Evolutionary conservation across 257 asterid species (phyloP).

Genomic region (Perilla frutescens): DNA sequence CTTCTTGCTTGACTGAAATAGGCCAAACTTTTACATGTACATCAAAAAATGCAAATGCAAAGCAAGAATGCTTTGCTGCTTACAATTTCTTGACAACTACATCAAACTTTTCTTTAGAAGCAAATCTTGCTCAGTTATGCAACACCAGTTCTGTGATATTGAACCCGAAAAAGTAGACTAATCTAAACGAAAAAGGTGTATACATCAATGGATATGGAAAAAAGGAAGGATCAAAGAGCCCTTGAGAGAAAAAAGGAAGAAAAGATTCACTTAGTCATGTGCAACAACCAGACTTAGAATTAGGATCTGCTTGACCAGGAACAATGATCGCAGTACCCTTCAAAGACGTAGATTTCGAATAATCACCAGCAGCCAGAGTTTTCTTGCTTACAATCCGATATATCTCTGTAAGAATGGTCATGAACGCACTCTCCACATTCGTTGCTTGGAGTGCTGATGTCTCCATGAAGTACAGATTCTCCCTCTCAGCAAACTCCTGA

Average conservation of each 20-base stretch:
- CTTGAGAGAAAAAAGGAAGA: not conserved
- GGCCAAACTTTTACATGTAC: conserved; percentile 11
- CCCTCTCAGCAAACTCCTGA: conserved; percentile 87
- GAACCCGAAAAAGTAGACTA: conserved; percentile 15
- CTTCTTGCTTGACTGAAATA: not conserved
- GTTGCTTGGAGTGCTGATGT: conserved; percentile 87
- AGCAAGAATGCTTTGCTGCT: conserved; percentile 6
- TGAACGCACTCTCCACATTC: conserved; percentile 76
- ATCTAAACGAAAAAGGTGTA: conserved; percentile 6
- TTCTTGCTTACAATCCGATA: conserved; percentile 75
- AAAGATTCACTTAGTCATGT: conserved; percentile 38
- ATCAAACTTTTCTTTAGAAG: not conserved
- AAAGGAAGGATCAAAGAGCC: not conserved
- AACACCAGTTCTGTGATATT: conserved; percentile 20
- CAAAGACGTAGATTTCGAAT: conserved; percentile 52
- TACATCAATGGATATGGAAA: conserved; percentile 15
- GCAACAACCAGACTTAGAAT: conserved; percentile 68
- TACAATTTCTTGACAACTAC: conserved; percentile 19
- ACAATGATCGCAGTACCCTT: conserved; percentile 71
- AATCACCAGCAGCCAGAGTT: conserved; percentile 55
- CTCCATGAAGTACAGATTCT: conserved; percentile 85
- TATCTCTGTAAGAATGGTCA: conserved; percentile 61
- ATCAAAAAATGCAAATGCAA: conserved; percentile 25
- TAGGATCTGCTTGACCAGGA: conserved; percentile 53
- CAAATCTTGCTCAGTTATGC: not conserved